Evolutionary conservation across 345 rosid genomes (phyloP), one percentile per base, ranked within the genome.

Genomic region (Lepidium aucheri): DNA sequence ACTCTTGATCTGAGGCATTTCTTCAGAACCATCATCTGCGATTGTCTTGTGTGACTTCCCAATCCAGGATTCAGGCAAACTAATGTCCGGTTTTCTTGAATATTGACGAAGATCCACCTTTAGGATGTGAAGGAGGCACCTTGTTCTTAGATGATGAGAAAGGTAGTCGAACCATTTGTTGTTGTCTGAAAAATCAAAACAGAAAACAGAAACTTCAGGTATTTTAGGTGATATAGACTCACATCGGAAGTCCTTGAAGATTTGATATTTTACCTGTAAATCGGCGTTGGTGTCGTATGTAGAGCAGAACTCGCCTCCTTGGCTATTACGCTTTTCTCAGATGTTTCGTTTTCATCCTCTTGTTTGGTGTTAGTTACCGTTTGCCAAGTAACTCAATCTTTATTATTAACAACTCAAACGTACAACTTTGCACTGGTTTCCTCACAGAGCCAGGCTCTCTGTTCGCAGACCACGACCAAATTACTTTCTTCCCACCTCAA

Each of bases 71-170:
- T 72, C 84, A n/a, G 85, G 73, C n/a, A 76, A 75, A 36, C 78
- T 51, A 28, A 68, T 74, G 44, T 72, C 83, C 2, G 81, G 78
- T 60, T 78, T 66, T 59, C 67, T 52, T 58, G 32, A 5, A 8
- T 53, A 67, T 10, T 67, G 64, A 52, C 52, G 68, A 73, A 60
- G 68, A 60, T 53, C 73, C 77, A 73, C 28, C 63, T 60, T 63
- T 57, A 44, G 67, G 68, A 30, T 74, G 73, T 67, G 73, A 58
- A 58, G 72, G 75, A 2, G 87, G 96, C 13, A 82, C 87, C 69
- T 77, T 88, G 80, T 74, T 64, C 67, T 80, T 86, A 0, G 95
- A 77, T 12, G 97, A 82, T 12, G 96, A 79, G 74, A 83, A 82
- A 63, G 87, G 87, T 77, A 84, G 28, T 56, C 76, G 87, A 65